Evolutionary conservation across 2,329 filamentous ascomycete genomes (phyloP).

Genomic region (Ilyonectria robusta): DNA sequence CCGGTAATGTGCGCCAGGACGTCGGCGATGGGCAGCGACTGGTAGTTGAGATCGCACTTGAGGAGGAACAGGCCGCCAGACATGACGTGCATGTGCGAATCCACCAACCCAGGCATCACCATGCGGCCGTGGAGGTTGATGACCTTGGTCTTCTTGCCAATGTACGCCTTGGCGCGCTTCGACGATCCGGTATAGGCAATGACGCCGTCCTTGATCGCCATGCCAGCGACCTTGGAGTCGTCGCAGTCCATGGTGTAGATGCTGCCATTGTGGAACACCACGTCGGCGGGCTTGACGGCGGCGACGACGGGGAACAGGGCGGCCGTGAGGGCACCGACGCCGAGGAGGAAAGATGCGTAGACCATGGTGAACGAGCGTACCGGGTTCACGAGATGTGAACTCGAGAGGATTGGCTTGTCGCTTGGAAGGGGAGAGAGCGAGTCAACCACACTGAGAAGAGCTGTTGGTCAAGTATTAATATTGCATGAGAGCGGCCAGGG

Average conservation of each 20-base stretch:
- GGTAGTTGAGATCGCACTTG: slow-evolving; percentile 48
- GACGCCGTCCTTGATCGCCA: slow-evolving; percentile 40
- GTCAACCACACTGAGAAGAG: not conserved
- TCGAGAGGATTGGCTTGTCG: not conserved
- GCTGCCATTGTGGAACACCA: slow-evolving; percentile 46
- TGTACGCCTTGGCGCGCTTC: slow-evolving; percentile 36
- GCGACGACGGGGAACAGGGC: slow-evolving; percentile 13
- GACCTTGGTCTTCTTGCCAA: slow-evolving; percentile 44
- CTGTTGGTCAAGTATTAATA: not conserved
- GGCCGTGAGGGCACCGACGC: slow-evolving; percentile 33
- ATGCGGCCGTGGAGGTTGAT: slow-evolving; percentile 47
- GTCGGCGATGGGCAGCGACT: slow-evolving; percentile 37
- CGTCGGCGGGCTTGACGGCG: slow-evolving; percentile 34
- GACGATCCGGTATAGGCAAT: slow-evolving; percentile 43
- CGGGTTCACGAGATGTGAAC: not conserved
- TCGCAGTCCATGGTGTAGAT: slow-evolving; percentile 44
- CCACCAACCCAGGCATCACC: slow-evolving; percentile 49
- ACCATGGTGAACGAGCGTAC: slow-evolving; percentile 24
- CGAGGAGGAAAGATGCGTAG: slow-evolving; percentile 22
- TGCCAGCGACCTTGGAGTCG: slow-evolving; percentile 33
- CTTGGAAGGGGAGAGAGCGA: not conserved
- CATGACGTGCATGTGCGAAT: slow-evolving; percentile 47
- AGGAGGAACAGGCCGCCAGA: slow-evolving; percentile 43
- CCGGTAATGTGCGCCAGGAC: slow-evolving; percentile 41
- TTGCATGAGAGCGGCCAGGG: not conserved